Conservation (phyloP, 2,329 filamentous ascomycete genomes). For the Monosporascus ibericus region DNA sequence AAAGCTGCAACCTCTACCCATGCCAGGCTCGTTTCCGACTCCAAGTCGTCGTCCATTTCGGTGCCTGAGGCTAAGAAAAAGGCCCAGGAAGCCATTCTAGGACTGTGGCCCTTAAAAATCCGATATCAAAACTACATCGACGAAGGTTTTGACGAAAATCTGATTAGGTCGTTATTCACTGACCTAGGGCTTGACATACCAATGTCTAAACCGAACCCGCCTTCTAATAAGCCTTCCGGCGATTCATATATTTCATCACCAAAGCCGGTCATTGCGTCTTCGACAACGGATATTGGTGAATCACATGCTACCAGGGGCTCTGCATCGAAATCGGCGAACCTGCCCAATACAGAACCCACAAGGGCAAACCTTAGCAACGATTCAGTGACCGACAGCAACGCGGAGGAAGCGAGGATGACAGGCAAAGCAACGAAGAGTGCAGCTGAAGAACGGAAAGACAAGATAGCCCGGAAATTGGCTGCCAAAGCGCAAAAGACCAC, state of each 20-base stretch:
- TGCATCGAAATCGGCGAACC: constrained; percentile 2
- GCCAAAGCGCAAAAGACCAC: constrained; percentile 26
- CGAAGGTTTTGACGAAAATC: constrained; percentile 60
- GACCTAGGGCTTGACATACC: constrained; percentile 57
- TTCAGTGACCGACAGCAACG: constrained; percentile 1
- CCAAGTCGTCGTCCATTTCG: constrained; percentile 17
- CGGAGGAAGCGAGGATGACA: constrained; percentile 8
- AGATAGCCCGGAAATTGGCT: constrained; percentile 27
- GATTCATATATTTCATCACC: constrained; percentile 1
- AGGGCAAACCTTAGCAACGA: not conserved
- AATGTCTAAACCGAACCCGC: constrained; percentile 16
- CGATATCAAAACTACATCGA: constrained; percentile 67
- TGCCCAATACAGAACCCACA: not conserved
- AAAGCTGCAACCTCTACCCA: not conserved
- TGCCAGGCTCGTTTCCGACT: not conserved
- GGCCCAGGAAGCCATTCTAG: constrained; percentile 62
- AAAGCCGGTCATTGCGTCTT: not conserved
- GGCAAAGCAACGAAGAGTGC: constrained; percentile 17
- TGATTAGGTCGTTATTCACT: constrained; percentile 60
- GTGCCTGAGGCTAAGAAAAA: constrained; percentile 44
- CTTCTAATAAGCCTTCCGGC: constrained; percentile 2
- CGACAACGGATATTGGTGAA: not conserved
- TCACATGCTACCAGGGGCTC: constrained; percentile 3
- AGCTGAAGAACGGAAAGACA: constrained; percentile 29
- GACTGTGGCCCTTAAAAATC: constrained; percentile 60